Base-by-base conservation (phyloP, 2,329 filamentous ascomycete genomes). In the Purpureocillium lavendulum region DNA sequence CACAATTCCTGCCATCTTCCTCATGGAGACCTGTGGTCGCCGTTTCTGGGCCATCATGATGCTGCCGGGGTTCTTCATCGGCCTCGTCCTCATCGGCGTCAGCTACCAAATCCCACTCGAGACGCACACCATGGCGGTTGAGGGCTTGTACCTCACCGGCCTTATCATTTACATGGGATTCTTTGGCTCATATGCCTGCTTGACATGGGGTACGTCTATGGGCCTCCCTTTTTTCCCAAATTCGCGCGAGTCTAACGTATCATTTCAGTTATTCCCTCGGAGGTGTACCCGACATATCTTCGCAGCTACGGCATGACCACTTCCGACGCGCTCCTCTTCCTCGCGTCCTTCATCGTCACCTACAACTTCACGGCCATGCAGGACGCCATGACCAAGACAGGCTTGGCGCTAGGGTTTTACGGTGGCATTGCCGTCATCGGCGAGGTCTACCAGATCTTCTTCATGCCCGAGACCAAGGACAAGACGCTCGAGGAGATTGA, bases 391-490 rank as follows among this genome's bases (percentile, higher is more conserved):
- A 74, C 69, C 7, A 67, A 62, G 28, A 84, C 79, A 2, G 82
- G 82, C 9, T 65, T 86, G 1, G 68, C 75, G 0, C 69, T 86
- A 0, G 82, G 82, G 3, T 86, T 87, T 60, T 87, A 84, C 56
- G 82, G 82, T 4, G 82, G 82, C 13, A 85, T 86, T 39, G 82
- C 82, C 0, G 70, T 82, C 1, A 9, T 86, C 0, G 82, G 80
- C 11, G 83, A 80, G 73, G 64, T 84, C 49, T 86, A 85, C 58
- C 82, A 86, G 61, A 66, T 85, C 35, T 55, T 85, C 36, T 86
- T 85, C 61, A 86, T 86, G 82, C 81, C 80, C 0, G 80, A 85
- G 65, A 85, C 81, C 3, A 84, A 84, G 66, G 75, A 80, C 56
- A 73, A 71, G 59, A 69, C 62, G 3, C 70, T 86, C 0, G 82